Conservation (phyloP, 129 eudicot genomes). For the Flaveria linearis region DNA sequence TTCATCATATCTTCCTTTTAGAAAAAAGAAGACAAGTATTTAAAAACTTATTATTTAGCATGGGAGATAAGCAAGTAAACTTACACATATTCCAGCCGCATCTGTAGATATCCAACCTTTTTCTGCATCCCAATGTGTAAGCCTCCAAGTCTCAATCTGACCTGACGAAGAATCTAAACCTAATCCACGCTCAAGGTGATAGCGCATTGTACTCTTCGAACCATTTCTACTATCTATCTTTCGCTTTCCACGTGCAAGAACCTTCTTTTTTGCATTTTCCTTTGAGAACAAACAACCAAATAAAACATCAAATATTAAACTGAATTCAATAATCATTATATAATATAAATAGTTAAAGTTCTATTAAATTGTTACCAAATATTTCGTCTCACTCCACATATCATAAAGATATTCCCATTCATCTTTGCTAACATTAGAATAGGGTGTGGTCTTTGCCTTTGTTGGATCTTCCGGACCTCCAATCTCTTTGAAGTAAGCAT, state of each 20-base stretch:
- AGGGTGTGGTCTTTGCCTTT: conserved; percentile 8
- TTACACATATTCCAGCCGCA: conserved; percentile 15
- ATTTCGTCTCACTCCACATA: no score
- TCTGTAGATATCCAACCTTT: no score
- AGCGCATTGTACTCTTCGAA: conserved; percentile 5
- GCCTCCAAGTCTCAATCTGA: conserved; percentile 1
- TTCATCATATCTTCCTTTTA: not conserved
- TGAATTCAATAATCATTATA: not conserved
- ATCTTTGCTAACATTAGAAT: no score
- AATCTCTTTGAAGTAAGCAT: not conserved
- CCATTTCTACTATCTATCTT: conserved; percentile 2
- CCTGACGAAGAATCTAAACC: not conserved
- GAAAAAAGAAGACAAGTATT: not conserved
- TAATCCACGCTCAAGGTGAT: conserved; percentile 1
- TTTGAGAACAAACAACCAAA: not conserved
- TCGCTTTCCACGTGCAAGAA: no score
- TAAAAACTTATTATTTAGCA: not conserved
- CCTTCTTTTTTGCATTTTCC: not conserved
- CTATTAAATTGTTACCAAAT: no score
- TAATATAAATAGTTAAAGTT: not conserved
- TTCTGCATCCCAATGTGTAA: no score
- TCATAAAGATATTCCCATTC: no score
- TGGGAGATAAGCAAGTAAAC: not conserved
- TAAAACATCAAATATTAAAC: not conserved
- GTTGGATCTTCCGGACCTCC: not conserved